Evolutionary conservation across 768 basidiomycete species (phyloP).

Genomic region (Porpolomopsis calyptriformis): DNA sequence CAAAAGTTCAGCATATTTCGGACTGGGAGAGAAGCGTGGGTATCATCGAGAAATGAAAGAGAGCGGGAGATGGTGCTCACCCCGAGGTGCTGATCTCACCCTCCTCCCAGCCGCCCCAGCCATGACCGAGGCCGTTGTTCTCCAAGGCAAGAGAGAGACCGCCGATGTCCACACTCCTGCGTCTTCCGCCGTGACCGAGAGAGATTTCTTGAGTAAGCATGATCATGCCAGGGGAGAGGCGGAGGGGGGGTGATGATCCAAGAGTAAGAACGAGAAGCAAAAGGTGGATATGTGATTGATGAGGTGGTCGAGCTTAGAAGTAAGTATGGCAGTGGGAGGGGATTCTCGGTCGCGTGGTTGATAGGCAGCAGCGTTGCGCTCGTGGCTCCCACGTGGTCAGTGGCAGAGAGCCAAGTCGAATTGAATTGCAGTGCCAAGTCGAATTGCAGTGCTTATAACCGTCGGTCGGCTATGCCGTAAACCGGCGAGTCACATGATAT

Average conservation of each 20-base stretch:
- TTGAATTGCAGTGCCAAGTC: no score
- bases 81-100: conserved; percentile 36
- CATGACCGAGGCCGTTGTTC: conserved; percentile 51
- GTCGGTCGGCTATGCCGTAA: no score
- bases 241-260: no score
- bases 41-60: neutral
- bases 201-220: neutral
- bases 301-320: no score
- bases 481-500: no score
- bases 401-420: neutral
- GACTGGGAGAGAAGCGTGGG: conserved; percentile 10
- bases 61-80: conserved; percentile 28
- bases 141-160: conserved; percentile 74
- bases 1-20: conserved; percentile 70
- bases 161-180: conserved; percentile 83
- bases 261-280: no score
- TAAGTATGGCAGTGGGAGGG: no score
- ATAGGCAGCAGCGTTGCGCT: no score
- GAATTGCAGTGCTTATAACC: no score
- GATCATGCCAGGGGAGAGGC: neutral
- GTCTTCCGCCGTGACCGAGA: conserved; percentile 20
- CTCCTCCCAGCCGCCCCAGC: conserved; percentile 42
- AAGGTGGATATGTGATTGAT: no score
- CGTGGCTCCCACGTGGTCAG: conserved; percentile 1
- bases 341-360: no score